These are phyloP conservation scores for Eimeria praecox DNA, from an alignment of 169 alveolate species.

Conservation along the genomic window DNA sequence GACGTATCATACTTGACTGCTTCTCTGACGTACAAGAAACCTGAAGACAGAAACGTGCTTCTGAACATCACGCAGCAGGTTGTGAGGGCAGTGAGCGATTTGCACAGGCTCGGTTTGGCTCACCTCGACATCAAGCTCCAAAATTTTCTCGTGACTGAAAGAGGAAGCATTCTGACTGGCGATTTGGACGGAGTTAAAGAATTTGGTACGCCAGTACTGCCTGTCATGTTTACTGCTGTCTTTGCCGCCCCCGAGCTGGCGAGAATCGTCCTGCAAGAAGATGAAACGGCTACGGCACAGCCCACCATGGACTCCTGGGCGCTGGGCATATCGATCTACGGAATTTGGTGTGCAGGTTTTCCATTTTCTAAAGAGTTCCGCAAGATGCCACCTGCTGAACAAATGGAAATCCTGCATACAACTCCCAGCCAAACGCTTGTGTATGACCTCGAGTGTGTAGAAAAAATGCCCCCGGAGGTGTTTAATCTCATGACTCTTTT, in stretches of 20 bases:
- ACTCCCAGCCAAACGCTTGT: background rate
- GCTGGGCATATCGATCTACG: conserved; percentile 71
- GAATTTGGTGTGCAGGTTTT: conserved; percentile 44
- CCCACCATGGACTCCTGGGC: conserved; percentile 54
- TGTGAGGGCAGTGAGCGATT: conserved; percentile 11
- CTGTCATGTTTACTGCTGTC: background rate
- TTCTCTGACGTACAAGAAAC: background rate
- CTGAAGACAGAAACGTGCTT: background rate
- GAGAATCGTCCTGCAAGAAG: background rate
- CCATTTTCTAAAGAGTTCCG: conserved; percentile 18
- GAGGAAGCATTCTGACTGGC: conserved; percentile 12
- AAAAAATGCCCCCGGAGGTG: background rate
- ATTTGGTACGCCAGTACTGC: background rate
- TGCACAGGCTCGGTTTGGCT: conserved; percentile 15
- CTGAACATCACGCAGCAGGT: conserved; percentile 56
- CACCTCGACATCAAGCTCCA: conserved; percentile 60
- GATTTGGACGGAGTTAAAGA: background rate
- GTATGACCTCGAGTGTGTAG: background rate
- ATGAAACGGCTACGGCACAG: background rate
- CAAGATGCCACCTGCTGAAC: background rate
- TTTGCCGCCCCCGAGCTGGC: conserved; percentile 67
- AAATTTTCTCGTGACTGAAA: conserved; percentile 18
- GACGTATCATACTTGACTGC: conserved; percentile 11
- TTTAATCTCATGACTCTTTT: conserved; percentile 12
- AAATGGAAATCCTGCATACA: background rate